These are phyloP conservation scores for Choanephora cucurbitarum DNA, from an alignment of 371 early-diverging fungal species.

Conservation along the genomic window DNA sequence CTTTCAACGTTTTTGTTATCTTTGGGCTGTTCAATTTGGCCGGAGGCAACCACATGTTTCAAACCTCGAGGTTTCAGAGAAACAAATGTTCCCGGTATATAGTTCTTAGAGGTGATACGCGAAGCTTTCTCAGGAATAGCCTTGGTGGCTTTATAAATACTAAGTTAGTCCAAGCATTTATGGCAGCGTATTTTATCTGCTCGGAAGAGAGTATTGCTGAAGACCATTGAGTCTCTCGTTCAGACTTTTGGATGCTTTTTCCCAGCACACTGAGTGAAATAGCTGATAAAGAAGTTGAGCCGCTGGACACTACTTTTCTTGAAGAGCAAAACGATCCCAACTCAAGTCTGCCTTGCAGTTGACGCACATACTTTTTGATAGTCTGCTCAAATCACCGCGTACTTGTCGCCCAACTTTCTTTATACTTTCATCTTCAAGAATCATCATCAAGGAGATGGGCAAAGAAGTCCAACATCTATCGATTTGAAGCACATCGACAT, in stretches of 20 bases:
- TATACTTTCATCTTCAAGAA: neutral
- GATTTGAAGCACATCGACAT: neutral
- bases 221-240: too few species aligned
- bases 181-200: too few species aligned
- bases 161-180: neutral
- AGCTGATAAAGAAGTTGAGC: neutral
- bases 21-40: neutral
- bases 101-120: neutral
- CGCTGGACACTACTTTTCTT: too few species aligned
- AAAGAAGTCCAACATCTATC: neutral
- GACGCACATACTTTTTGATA: neutral
- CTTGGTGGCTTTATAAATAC: neutral
- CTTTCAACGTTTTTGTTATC: neutral
- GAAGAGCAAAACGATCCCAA: neutral
- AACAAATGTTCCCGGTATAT: constrained; percentile 6
- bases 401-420: constrained; percentile 1
- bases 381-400: neutral
- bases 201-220: too few species aligned
- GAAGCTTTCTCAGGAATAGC: neutral
- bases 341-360: neutral
- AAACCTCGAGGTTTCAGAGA: neutral
- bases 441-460: neutral
- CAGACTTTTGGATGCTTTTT: too few species aligned
- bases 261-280: neutral
- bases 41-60: neutral